A percentile compares a stretch with the other conserved stretches of the same genome.
These are phyloP conservation scores for Apiotrichum sp. DNA, from an alignment of 1,284 basidiomycete species.

Conservation along the genomic window DNA sequence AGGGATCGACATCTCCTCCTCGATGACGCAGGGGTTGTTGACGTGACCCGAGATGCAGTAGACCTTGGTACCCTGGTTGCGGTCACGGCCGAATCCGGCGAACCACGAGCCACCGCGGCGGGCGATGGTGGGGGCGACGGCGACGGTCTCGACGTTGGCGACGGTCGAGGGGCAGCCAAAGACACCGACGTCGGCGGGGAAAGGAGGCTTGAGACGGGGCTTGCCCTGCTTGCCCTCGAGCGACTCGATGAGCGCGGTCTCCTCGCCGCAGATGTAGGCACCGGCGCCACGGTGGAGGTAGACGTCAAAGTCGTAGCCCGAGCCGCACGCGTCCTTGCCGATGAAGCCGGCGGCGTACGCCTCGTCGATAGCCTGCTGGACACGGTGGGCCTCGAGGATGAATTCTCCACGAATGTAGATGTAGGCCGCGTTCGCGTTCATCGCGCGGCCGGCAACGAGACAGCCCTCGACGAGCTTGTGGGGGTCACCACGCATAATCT, in stretches of 20 bases:
- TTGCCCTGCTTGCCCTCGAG: slow-evolving; percentile 97
- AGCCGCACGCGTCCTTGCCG: slow-evolving; percentile 86
- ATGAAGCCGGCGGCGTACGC: slow-evolving; percentile 89
- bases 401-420: slow-evolving; percentile 99
- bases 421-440: slow-evolving; percentile 93
- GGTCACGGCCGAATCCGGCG: slow-evolving; percentile 80
- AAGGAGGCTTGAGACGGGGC: slow-evolving; percentile 96
- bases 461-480: slow-evolving; percentile 98
- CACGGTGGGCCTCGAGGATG: slow-evolving; percentile 85
- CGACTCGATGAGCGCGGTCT: slow-evolving; percentile 95
- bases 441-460: slow-evolving; percentile 90
- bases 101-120: slow-evolving; percentile 91
- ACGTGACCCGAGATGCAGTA: slow-evolving; percentile 96
- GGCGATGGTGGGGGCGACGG: slow-evolving; percentile 94
- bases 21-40: slow-evolving; percentile 95
- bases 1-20: slow-evolving; percentile 99
- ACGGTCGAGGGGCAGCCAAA: slow-evolving; percentile 97
- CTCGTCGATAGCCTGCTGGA: slow-evolving; percentile 91
- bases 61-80: slow-evolving; percentile 93
- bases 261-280: slow-evolving; percentile 98
- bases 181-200: slow-evolving; percentile 94
- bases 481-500: slow-evolving; percentile 95
- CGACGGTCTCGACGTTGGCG: slow-evolving; percentile 96
- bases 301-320: slow-evolving; percentile 91
- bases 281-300: slow-evolving; percentile 96